Evolutionary conservation across 371 early-diverging fungal genomes (phyloP), one percentile per base, ranked within the genome.

Genomic region (Enterocytospora artemiae): DNA sequence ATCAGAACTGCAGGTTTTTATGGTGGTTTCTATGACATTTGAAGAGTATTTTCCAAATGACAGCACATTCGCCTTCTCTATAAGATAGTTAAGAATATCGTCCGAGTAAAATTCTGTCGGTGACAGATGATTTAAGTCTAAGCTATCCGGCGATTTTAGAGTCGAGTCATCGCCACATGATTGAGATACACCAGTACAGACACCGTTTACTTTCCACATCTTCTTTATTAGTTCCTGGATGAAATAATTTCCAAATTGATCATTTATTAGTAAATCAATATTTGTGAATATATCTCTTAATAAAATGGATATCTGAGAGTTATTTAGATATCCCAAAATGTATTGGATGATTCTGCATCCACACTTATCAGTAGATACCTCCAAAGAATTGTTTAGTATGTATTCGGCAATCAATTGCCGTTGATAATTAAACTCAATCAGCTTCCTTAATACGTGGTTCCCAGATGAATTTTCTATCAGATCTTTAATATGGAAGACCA

Each of bases 361-460:
- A 73, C 93, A 95, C 27, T 93, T 91, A 72, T 96, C 95, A 0
- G 90, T 96, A 0, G 93, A 92, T 31, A 95, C 79, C n/a, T 85
- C 81, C 65, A 87, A 89, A 0, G 91, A 89, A 77, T 94, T 25
- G n/a, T n/a, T n/a, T n/a, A n/a, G n/a, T n/a, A n/a, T n/a, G n/a
- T n/a, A n/a, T n/a, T n/a, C n/a, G 4, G 4, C 18, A 7, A 46
- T 4, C 12, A 46, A 25, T 25, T 16, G 91, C 0, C 91, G 89
- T 60, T 89, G 85, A 81, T 95, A 93, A 20, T 90, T 86, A 4
- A 46, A 16, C 75, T 94, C 95, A 59, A 96, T 90, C n/a, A 90
- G 91, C 77, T 96, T 96, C 77, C 96, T 95, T 63, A 96, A 88
- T n/a, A 96, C 97, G 67, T 96, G 97, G 77, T 96, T 96, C 36